phyloP scores from a whole-genome alignment of 1,284 basidiomycete genomes.

The Trichosporon coremiiforme region DNA sequence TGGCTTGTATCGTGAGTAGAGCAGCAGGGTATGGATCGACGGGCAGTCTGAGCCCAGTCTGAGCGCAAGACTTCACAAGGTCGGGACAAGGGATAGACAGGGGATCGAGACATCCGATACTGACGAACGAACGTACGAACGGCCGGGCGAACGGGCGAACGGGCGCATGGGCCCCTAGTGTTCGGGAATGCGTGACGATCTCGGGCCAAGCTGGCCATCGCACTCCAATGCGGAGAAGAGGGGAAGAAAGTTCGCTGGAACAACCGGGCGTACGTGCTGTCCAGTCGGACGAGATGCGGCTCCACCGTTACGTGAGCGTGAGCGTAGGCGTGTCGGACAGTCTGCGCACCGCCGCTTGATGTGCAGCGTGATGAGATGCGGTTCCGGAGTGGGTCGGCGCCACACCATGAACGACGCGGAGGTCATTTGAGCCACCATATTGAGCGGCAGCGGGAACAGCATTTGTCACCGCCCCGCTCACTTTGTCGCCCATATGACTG shows the following conservation, averaged over 20 bases:
- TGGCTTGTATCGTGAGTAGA: too few species aligned
- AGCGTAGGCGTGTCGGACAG: too few species aligned
- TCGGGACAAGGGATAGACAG: neutral
- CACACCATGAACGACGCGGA: neutral
- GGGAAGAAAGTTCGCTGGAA: neutral
- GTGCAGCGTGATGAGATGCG: too few species aligned
- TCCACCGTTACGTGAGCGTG: constrained; percentile 2
- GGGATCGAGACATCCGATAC: neutral
- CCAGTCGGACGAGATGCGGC: neutral
- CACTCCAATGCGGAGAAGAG: neutral
- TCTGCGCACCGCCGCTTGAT: too few species aligned
- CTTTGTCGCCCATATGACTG: too few species aligned
- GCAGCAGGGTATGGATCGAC: neutral
- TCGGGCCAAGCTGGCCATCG: too few species aligned
- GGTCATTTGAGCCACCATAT: neutral
- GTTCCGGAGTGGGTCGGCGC: neutral
- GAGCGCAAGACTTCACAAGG: too few species aligned
- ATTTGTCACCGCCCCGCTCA: too few species aligned
- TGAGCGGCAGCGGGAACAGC: neutral
- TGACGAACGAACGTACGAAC: too few species aligned
- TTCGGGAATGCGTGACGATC: constrained; percentile 5
- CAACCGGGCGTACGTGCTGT: neutral
- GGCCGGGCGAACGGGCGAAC: too few species aligned
- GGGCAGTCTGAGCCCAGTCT: too few species aligned
- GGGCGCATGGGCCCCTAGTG: too few species aligned